A percentile compares a stretch with the other conserved stretches of the same genome.
These are phyloP conservation scores for Cronartium quercuum DNA, from an alignment of 1,284 basidiomycete genomes.

Conservation along the genomic window DNA sequence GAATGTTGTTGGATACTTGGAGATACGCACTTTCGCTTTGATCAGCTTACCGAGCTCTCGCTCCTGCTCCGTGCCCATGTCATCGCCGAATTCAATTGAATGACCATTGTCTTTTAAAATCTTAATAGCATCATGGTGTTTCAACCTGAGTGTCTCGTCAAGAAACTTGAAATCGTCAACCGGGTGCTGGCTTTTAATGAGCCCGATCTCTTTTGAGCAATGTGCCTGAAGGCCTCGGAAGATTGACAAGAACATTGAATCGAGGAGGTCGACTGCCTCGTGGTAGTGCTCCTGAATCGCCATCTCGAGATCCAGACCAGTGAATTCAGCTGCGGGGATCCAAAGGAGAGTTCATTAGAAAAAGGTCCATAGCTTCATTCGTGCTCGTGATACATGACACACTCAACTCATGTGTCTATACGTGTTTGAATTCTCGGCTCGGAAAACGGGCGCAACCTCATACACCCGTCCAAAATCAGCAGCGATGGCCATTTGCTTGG, in stretches of 20 bases:
- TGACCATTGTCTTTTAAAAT: conserved; percentile 53
- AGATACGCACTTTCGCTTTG: conserved; percentile 14
- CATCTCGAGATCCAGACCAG: conserved; percentile 99
- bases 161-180: conserved; percentile 56
- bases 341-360: neutral
- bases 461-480: conserved; percentile 97
- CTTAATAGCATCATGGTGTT: conserved; percentile 80
- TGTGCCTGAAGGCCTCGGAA: conserved; percentile 54
- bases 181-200: conserved; percentile 79
- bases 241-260: conserved; percentile 48
- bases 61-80: conserved; percentile 60
- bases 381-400: neutral
- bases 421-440: conserved; percentile 96
- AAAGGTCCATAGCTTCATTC: neutral
- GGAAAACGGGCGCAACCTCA: conserved; percentile 92
- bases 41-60: conserved; percentile 31
- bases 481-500: conserved; percentile 99
- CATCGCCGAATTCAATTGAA: conserved; percentile 57
- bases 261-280: conserved; percentile 54
- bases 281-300: conserved; percentile 96
- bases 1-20: neutral
- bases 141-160: conserved; percentile 55
- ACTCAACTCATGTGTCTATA: conserved; percentile 76
- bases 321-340: conserved; percentile 66
- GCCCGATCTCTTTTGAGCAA: conserved; percentile 71